phyloP scores from a whole-genome alignment of 129 eudicot genomes.

The Chrysanthemum makinoi region DNA sequence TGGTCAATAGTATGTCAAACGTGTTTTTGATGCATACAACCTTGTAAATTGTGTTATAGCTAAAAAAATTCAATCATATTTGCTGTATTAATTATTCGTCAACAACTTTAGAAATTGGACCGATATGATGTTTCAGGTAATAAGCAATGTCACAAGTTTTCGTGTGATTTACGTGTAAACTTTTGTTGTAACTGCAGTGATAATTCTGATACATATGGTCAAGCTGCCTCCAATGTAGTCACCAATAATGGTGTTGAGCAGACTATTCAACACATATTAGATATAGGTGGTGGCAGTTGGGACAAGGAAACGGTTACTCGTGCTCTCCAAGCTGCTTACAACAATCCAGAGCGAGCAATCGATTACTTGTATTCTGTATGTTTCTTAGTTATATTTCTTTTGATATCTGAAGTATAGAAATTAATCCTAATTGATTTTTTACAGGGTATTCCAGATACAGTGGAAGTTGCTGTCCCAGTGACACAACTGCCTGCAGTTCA shows the following conservation, averaged over 20 bases:
- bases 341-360: slow-evolving; percentile 95
- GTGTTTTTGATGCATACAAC: not conserved
- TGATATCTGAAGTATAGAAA: not conserved
- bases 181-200: slow-evolving; percentile 42
- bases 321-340: slow-evolving; percentile 96
- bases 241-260: slow-evolving; percentile 57
- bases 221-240: slow-evolving; percentile 75
- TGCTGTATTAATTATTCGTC: too few species aligned
- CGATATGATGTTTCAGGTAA: too few species aligned
- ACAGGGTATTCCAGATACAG: slow-evolving; percentile 85
- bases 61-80: too few species aligned
- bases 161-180: not conserved
- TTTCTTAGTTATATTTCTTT: not conserved
- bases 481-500: slow-evolving; percentile 48
- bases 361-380: slow-evolving; percentile 91
- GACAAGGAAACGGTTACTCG: slow-evolving; percentile 85
- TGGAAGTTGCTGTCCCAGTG: slow-evolving; percentile 71
- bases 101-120: too few species aligned
- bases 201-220: slow-evolving; percentile 51
- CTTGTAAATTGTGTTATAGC: not conserved
- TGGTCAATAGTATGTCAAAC: not conserved
- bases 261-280: slow-evolving; percentile 79
- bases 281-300: slow-evolving; percentile 98
- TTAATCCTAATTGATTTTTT: slow-evolving; percentile 5
- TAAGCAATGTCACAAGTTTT: not conserved